A percentile compares a stretch with the other conserved stretches of the same genome.
Conservation (phyloP, 805 yeast genomes). For the Blastobotrys mokoenaii region DNA sequence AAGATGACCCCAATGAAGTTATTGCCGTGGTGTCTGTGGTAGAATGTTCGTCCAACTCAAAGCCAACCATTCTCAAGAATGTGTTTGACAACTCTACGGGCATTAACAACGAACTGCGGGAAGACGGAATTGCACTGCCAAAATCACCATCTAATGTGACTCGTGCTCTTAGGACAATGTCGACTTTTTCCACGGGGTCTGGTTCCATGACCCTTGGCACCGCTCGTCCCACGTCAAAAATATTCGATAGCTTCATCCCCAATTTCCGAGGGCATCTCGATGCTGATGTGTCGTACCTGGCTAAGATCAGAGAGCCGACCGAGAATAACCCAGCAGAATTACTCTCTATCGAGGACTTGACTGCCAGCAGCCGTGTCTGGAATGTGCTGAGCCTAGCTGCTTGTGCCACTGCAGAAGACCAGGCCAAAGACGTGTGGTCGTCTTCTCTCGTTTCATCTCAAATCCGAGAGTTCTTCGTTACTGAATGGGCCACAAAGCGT, state of each 20-base stretch:
- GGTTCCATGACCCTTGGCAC: background rate
- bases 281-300: constrained; percentile 21
- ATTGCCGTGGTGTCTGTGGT: constrained; percentile 31
- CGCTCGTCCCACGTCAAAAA: background rate
- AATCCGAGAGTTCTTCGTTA: constrained; percentile 28
- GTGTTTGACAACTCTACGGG: constrained; percentile 31
- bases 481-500: constrained; percentile 33
- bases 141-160: constrained; percentile 16
- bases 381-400: constrained; percentile 27
- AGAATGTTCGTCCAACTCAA: constrained; percentile 23
- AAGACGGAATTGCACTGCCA: constrained; percentile 28
- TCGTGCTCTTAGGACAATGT: constrained; percentile 10
- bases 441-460: constrained; percentile 30
- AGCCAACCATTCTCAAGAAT: constrained; percentile 21
- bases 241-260: constrained; percentile 8
- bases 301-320: constrained; percentile 5
- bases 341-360: constrained; percentile 19
- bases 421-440: constrained; percentile 27
- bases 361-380: constrained; percentile 30
- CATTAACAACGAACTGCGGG: constrained; percentile 30
- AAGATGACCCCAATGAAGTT: constrained; percentile 22
- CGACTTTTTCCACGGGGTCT: background rate
- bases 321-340: constrained; percentile 2
- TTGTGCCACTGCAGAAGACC: constrained; percentile 19
- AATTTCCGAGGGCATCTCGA: constrained; percentile 20